These are phyloP conservation scores for Trametes versicolor DNA, from an alignment of 1,284 basidiomycete genomes.

Conservation along the genomic window DNA sequence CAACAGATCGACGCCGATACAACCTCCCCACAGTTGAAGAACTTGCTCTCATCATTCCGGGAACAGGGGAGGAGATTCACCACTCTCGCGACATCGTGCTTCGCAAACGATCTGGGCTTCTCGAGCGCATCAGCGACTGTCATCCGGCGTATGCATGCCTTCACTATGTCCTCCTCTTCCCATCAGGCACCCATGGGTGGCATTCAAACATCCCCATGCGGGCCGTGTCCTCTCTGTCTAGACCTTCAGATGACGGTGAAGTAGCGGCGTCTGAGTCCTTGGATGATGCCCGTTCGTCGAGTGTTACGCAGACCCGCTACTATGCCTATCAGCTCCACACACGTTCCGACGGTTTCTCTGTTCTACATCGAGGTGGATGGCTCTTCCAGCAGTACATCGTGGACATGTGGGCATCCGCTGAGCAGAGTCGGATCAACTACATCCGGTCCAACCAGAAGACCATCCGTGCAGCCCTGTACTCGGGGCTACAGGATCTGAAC, in stretches of 20 bases:
- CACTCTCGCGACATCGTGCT: constrained; percentile 48
- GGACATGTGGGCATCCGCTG: constrained; percentile 41
- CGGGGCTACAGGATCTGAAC: constrained; percentile 45
- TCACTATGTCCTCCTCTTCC: constrained; percentile 52
- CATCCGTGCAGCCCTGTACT: constrained; percentile 48
- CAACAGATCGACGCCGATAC: constrained; percentile 44
- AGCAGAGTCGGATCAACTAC: constrained; percentile 37
- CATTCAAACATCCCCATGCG: constrained; percentile 40
- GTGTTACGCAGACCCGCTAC: constrained; percentile 41
- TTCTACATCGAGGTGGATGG: constrained; percentile 47
- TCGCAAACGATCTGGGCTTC: constrained; percentile 31
- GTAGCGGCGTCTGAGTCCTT: too few species aligned
- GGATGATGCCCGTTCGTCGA: constrained; percentile 12
- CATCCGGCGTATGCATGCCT: constrained; percentile 48
- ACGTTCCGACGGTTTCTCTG: constrained; percentile 38
- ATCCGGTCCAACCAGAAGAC: constrained; percentile 46
- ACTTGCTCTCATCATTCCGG: constrained; percentile 50
- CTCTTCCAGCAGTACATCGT: constrained; percentile 52
- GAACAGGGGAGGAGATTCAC: constrained; percentile 20
- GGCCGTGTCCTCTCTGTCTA: neutral
- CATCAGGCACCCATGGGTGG: constrained; percentile 51
- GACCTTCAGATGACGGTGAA: too few species aligned
- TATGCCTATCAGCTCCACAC: constrained; percentile 46
- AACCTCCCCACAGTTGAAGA: constrained; percentile 52
- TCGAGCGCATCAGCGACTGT: constrained; percentile 45